These are phyloP conservation scores for Phytophthora chlamydospora DNA, from an alignment of 352 stramenopile species.

Conservation along the genomic window DNA sequence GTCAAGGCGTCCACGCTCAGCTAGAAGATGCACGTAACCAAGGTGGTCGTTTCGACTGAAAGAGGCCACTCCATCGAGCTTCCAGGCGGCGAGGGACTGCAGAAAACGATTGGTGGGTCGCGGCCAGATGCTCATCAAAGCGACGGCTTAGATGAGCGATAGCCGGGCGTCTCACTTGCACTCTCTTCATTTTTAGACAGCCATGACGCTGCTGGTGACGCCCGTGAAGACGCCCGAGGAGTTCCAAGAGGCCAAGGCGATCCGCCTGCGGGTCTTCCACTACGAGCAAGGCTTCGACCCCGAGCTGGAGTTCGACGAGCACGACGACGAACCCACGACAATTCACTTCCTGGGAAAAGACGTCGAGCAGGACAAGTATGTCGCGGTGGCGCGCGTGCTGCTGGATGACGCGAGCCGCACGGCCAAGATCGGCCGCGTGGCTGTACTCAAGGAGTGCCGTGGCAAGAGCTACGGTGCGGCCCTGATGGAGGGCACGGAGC, in stretches of 20 bases:
- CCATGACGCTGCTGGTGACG: conserved; percentile 48
- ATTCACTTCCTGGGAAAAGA: conserved; percentile 65
- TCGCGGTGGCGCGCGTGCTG: conserved; percentile 54
- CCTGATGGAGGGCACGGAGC: conserved; percentile 51
- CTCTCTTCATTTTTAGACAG: too few relatives aligned
- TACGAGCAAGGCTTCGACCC: conserved; percentile 53
- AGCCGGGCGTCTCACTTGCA: too few relatives aligned
- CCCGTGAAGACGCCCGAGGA: conserved; percentile 46
- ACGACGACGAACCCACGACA: conserved; percentile 52
- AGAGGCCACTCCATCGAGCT: too few relatives aligned
- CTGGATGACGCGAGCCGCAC: conserved; percentile 37
- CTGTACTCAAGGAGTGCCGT: conserved; percentile 57
- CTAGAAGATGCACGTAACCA: not conserved
- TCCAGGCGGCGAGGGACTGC: too few relatives aligned
- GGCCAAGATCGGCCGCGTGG: conserved; percentile 63
- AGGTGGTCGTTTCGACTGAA: too few relatives aligned
- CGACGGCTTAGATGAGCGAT: conserved; percentile 16
- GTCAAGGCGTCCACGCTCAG: conserved; percentile 14
- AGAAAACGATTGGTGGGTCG: too few relatives aligned
- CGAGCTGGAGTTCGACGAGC: conserved; percentile 46
- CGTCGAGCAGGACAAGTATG: conserved; percentile 53
- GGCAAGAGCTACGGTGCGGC: conserved; percentile 56
- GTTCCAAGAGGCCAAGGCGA: conserved; percentile 44
- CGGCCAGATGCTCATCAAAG: conserved; percentile 15
- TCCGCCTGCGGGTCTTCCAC: conserved; percentile 62